phyloP scores from a whole-genome alignment of 163 green algal species.

The Scenedesmus sp. region DNA sequence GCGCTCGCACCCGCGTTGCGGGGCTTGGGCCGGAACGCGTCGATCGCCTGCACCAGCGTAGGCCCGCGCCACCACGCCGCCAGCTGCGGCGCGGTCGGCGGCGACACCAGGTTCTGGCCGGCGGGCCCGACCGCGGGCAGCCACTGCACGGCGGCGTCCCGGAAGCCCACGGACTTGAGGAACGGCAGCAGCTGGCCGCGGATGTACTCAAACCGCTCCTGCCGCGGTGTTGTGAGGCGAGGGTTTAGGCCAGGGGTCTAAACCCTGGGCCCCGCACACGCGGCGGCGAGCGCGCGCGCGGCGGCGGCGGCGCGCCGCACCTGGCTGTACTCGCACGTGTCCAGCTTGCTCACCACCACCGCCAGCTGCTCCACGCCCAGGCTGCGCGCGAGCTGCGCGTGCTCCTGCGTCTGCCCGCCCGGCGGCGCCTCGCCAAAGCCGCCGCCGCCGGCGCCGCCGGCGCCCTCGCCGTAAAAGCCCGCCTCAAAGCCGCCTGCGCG shows the following conservation, averaged over 20 bases:
- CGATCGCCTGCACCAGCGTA: conserved; percentile 80
- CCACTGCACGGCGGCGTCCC: conserved; percentile 75
- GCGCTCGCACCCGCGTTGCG: conserved; percentile 55
- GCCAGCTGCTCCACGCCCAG: conserved; percentile 93
- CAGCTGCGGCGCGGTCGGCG: conserved; percentile 57
- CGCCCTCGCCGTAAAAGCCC: conserved; percentile 80
- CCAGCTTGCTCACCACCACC: conserved; percentile 97
- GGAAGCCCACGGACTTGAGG: conserved; percentile 80
- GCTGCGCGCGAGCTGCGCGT: conserved; percentile 90
- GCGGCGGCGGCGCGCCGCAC: conserved; percentile 21
- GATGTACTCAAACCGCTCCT: conserved; percentile 87
- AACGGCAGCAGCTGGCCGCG: conserved; percentile 81
- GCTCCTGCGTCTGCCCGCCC: conserved; percentile 95
- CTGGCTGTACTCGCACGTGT: conserved; percentile 81
- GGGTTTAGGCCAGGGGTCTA: too few species aligned
- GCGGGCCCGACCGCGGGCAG: conserved; percentile 80
- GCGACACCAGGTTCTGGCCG: conserved; percentile 85
- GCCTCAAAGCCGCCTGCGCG: conserved; percentile 97
- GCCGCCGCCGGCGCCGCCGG: conserved; percentile 57
- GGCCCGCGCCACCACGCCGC: conserved; percentile 59
- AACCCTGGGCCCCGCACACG: too few species aligned
- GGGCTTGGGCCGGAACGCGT: conserved; percentile 74
- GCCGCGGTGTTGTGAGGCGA: neutral
- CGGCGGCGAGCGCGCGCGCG: too few species aligned
- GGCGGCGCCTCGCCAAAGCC: conserved; percentile 7